phyloP scores from a whole-genome alignment of 139 green algal species.

The Deuterostichococcus epilithicus region DNA sequence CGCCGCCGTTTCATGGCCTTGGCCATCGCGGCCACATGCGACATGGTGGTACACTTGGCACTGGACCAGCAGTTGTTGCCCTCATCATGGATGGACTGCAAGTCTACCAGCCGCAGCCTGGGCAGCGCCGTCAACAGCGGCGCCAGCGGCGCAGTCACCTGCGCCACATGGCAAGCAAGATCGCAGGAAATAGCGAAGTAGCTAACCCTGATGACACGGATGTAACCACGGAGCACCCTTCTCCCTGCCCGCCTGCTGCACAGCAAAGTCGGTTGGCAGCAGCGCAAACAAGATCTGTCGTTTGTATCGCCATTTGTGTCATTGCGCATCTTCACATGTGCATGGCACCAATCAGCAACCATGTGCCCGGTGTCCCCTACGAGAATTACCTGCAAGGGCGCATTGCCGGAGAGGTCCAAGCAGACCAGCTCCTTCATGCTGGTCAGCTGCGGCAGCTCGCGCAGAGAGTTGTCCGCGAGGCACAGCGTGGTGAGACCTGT shows the following conservation, averaged over 20 bases:
- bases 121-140: slow-evolving; percentile 18
- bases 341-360: not conserved
- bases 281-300: not conserved
- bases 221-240: not conserved
- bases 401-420: slow-evolving; percentile 43
- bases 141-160: slow-evolving; percentile 25
- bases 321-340: not conserved
- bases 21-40: slow-evolving; percentile 36
- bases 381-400: slow-evolving; percentile 27
- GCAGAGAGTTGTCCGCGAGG: slow-evolving; percentile 45
- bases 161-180: not conserved
- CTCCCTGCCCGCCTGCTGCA: not conserved
- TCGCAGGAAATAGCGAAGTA: too few species aligned
- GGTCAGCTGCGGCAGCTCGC: slow-evolving; percentile 26
- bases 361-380: not conserved
- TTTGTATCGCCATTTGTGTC: not conserved
- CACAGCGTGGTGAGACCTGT: slow-evolving; percentile 37
- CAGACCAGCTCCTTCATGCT: slow-evolving; percentile 32
- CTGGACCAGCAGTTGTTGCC: slow-evolving; percentile 34
- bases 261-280: not conserved
- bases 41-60: slow-evolving; percentile 57
- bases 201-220: not conserved
- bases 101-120: slow-evolving; percentile 34
- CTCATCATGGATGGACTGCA: slow-evolving; percentile 41
- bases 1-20: slow-evolving; percentile 39